Evolutionary conservation across 257 asterid species (phyloP).

Genomic region (Hygrophila difformis): DNA sequence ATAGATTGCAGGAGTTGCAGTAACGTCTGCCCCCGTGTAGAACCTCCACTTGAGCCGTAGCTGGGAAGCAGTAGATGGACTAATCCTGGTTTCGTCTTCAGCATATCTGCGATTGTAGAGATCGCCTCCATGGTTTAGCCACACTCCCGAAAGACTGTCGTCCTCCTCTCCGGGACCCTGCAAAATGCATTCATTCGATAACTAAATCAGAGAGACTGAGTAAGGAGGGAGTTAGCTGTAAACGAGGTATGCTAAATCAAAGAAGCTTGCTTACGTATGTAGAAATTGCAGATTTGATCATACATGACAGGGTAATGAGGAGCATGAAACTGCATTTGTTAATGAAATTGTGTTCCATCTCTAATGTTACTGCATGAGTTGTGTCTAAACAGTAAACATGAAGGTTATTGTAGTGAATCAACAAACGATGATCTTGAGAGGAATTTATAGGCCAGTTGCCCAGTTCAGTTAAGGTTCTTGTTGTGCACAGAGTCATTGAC

Average conservation of each 20-base stretch:
- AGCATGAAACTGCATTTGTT: not conserved
- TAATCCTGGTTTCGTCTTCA: constrained; percentile 24
- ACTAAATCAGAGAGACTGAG: not conserved
- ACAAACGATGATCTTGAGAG: no score
- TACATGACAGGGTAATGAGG: constrained; percentile 9
- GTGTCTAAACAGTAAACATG: no score
- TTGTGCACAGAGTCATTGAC: no score
- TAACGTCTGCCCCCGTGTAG: constrained; percentile 28
- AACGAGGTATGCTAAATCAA: no score
- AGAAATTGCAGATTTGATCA: not conserved
- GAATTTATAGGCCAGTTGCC: no score
- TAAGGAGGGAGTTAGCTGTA: not conserved
- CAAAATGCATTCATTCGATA: not conserved
- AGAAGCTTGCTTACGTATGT: constrained; percentile 5
- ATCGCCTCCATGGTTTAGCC: constrained; percentile 53
- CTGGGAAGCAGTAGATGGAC: constrained; percentile 26
- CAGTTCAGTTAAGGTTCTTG: no score
- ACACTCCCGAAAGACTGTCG: constrained; percentile 3
- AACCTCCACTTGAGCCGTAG: constrained; percentile 40
- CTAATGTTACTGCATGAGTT: no score
- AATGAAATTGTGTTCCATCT: constrained; percentile 4
- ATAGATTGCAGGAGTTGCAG: constrained; percentile 34
- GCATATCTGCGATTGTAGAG: constrained; percentile 39
- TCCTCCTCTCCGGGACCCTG: not conserved
- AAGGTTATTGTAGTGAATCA: no score